Conservation (phyloP, 1,284 basidiomycete genomes). For the Rhodotorula sp. region DNA sequence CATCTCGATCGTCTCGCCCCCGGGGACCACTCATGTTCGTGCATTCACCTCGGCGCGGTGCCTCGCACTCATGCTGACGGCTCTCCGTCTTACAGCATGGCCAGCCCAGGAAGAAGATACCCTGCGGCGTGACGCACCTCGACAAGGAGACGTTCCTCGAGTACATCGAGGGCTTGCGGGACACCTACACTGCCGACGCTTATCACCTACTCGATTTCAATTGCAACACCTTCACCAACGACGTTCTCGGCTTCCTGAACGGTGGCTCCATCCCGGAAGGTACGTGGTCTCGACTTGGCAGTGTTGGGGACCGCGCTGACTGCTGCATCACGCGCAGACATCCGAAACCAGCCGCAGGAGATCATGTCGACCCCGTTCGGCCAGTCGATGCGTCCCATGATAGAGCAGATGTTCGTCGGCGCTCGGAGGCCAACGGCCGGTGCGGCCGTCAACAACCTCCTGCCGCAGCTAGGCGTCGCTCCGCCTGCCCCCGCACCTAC, state of each 20-base stretch:
- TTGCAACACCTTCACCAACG: conserved; percentile 49
- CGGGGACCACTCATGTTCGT: conserved; percentile 42
- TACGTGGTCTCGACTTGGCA: not conserved
- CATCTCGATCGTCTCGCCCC: conserved; percentile 43
- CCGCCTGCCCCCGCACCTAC: not conserved
- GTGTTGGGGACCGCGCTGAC: too few relatives aligned
- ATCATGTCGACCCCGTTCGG: conserved; percentile 53
- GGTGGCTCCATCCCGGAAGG: conserved; percentile 45
- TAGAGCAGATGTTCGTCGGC: conserved; percentile 47
- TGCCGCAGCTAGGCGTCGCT: conserved; percentile 22
- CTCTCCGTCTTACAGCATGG: conserved; percentile 46
- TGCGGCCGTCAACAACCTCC: conserved; percentile 25
- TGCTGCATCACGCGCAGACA: conserved; percentile 29
- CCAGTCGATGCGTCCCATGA: conserved; percentile 49
- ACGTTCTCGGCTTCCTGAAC: conserved; percentile 48
- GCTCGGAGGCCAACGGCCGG: conserved; percentile 12
- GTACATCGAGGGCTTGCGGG: conserved; percentile 42
- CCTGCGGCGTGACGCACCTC: conserved; percentile 49
- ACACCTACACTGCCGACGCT: conserved; percentile 47
- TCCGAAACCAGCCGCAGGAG: conserved; percentile 45
- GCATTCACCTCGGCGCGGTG: too few relatives aligned
- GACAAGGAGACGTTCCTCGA: conserved; percentile 51
- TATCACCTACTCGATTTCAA: conserved; percentile 51
- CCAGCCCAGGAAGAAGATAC: conserved; percentile 46
- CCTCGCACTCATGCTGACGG: conserved; percentile 6